Conservation (phyloP, 2,329 filamentous ascomycete species). For the Verticillium dahliae region DNA sequence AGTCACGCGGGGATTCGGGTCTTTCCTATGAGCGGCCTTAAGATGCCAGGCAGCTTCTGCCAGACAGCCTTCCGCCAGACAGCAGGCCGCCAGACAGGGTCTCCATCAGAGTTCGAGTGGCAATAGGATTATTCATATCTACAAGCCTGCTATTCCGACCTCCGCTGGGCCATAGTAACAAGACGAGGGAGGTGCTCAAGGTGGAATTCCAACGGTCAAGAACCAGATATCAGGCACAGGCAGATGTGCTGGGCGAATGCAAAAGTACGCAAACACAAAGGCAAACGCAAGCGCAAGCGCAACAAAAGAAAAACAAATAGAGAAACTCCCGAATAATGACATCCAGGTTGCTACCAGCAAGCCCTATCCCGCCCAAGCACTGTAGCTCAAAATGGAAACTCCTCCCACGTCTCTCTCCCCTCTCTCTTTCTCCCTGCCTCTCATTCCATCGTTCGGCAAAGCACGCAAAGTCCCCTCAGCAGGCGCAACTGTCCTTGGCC, state of each 20-base stretch:
- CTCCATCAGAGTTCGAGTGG: too few relatives aligned
- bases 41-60: too few relatives aligned
- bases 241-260: background rate
- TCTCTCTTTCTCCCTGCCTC: background rate
- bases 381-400: conserved; percentile 7
- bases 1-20: too few relatives aligned
- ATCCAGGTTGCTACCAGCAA: background rate
- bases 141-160: too few relatives aligned
- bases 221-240: background rate
- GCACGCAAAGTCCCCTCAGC: conserved; percentile 38
- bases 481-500: conserved; percentile 89
- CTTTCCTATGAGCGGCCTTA: too few relatives aligned
- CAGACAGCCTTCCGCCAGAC: too few relatives aligned
- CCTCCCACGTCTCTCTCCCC: background rate
- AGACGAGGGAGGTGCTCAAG: too few relatives aligned
- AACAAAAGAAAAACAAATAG: background rate
- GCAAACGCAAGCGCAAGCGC: background rate
- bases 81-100: too few relatives aligned
- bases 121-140: too few relatives aligned
- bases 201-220: background rate
- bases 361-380: background rate
- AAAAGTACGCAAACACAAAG: too few relatives aligned
- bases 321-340: background rate
- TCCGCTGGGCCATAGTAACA: too few relatives aligned
- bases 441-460: background rate